Evolutionary conservation across 805 yeast species (phyloP), one percentile per base, ranked within the genome.

Genomic region (Spathaspora arborariae): DNA sequence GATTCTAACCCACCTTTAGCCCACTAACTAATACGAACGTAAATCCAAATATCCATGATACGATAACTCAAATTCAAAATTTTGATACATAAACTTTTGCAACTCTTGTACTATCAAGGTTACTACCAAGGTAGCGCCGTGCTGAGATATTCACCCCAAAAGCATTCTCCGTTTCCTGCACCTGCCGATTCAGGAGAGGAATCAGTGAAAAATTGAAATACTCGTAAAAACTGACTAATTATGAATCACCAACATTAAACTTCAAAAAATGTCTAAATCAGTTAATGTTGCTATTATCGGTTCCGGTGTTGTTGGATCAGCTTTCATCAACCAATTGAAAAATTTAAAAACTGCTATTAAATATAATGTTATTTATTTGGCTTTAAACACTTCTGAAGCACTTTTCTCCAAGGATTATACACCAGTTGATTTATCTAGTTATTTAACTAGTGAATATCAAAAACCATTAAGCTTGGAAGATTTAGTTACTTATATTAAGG

Each of bases 231-330:
- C 15, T 27, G n/a, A 7, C n/a, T 7, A 11, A 7, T 27, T 30
- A 5, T 6, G 35, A 30, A 4, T 9, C 16, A 30, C 8, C 18
- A 7, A 30, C 11, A 30, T 2, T 15, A 30, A 7, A 40, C 43
- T 15, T 7, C 5, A 39, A 2, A 44, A 3, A 30, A 63, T 60
- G 65, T 41, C 50, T 42, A 67, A 56, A 58, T 67, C 75, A 37
- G 75, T 72, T 35, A 70, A 72, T 53, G 67, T 72, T 37, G 77
- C 77, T 38, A 71, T 72, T 44, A 70, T 67, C 50, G 89, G 90
- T 45, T 84, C 97, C 45, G 99, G 99, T 59, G 94, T 92, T 44
- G 98, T 94, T 51, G 99, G 99, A 50, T 78, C 94, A 20, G 88
- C 96, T 44, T 89, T 90, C 72, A 73, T 94, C 65, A 79, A 78